Evolutionary conservation across 495 filamentous ascomycete species (phyloP).

Genomic region (Aspergillus affinis): DNA sequence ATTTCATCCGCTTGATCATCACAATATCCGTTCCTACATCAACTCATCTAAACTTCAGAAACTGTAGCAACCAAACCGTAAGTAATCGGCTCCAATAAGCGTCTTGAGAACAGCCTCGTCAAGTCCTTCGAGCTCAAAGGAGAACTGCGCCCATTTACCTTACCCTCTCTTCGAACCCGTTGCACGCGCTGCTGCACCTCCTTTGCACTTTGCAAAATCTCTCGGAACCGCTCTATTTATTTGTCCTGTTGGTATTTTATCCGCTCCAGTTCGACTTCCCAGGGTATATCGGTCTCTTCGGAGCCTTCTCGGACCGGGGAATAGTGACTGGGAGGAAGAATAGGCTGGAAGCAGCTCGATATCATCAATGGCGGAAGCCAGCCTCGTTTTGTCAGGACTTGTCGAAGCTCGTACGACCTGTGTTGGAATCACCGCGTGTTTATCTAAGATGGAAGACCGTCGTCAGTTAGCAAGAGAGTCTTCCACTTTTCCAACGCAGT

Average conservation of each 20-base stretch:
- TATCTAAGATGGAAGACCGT: too few relatives aligned
- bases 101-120: conserved; percentile 20
- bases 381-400: too few relatives aligned
- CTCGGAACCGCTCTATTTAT: conserved; percentile 26
- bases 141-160: conserved; percentile 42
- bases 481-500: too few relatives aligned
- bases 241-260: conserved; percentile 27
- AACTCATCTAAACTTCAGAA: too few relatives aligned
- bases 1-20: too few relatives aligned
- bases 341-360: conserved; percentile 8
- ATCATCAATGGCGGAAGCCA: conserved; percentile 34
- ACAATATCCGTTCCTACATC: too few relatives aligned
- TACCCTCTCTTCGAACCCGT: conserved; percentile 25
- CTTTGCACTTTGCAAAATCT: conserved; percentile 22
- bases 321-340: conserved; percentile 18
- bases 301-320: conserved; percentile 9
- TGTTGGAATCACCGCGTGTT: too few relatives aligned
- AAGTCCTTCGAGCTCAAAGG: conserved; percentile 29
- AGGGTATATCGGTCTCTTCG: conserved; percentile 18
- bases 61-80: background rate
- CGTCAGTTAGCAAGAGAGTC: too few relatives aligned
- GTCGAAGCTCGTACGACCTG: too few relatives aligned
- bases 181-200: conserved; percentile 32
- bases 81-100: conserved; percentile 21
- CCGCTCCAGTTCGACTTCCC: conserved; percentile 37